Evolutionary conservation across 202 grass and related monocot genomes (phyloP).

Genomic region (Cymbopogon flexuosus): DNA sequence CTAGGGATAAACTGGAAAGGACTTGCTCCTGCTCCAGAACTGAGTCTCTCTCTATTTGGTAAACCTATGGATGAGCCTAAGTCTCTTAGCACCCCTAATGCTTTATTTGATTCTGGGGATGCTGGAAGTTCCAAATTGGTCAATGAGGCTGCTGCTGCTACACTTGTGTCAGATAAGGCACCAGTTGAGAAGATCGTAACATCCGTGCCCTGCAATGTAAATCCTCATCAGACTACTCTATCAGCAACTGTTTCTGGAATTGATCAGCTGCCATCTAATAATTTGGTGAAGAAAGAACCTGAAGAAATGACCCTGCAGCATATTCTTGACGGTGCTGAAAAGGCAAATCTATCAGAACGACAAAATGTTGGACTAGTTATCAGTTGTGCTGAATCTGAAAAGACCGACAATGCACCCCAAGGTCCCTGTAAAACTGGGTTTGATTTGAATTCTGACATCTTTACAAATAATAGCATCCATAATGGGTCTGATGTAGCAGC

Average conservation of each 20-base stretch:
- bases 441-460: constrained; percentile 43
- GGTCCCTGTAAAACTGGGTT: constrained; percentile 3
- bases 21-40: constrained; percentile 56
- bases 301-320: constrained; percentile 31
- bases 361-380: constrained; percentile 25
- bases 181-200: constrained; percentile 28
- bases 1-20: constrained; percentile 60
- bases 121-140: constrained; percentile 30
- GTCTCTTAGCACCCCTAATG: constrained; percentile 19
- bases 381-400: constrained; percentile 26
- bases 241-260: constrained; percentile 28
- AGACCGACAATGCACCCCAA: not conserved
- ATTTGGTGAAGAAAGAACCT: constrained; percentile 55
- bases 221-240: constrained; percentile 21
- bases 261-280: constrained; percentile 20
- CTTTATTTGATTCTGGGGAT: constrained; percentile 34
- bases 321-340: constrained; percentile 24
- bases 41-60: constrained; percentile 71
- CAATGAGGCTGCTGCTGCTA: constrained; percentile 20
- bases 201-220: constrained; percentile 31
- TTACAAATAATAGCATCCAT: constrained; percentile 18
- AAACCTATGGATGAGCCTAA: constrained; percentile 36
- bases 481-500: not conserved
- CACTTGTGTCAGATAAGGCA: constrained; percentile 21
- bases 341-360: constrained; percentile 22